phyloP scores from a whole-genome alignment of 2,329 filamentous ascomycete species.

The Aspergillus spinulosporus region DNA sequence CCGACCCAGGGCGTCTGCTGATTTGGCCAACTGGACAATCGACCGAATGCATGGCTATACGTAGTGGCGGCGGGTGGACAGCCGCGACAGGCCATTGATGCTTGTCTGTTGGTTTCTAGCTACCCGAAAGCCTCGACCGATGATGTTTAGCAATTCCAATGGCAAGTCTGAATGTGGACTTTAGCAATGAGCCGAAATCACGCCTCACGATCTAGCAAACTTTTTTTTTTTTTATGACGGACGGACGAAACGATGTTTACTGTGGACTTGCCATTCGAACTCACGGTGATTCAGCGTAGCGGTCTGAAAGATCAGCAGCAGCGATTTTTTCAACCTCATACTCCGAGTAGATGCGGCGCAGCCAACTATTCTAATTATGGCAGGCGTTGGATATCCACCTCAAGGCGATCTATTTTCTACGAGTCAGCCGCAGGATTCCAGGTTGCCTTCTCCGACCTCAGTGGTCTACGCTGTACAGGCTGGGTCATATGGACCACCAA shows the following conservation, averaged over 20 bases:
- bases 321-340: background rate
- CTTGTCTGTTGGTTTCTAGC: background rate
- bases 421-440: background rate
- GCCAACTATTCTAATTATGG: background rate
- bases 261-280: background rate
- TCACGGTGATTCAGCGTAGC: background rate
- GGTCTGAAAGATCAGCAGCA: constrained; percentile 10
- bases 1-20: background rate
- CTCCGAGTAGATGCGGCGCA: background rate
- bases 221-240: too few species aligned
- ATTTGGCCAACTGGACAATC: background rate
- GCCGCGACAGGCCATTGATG: background rate
- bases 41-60: background rate
- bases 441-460: background rate
- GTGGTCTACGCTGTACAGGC: background rate
- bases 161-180: background rate
- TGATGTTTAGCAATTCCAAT: background rate
- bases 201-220: background rate
- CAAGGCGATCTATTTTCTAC: background rate
- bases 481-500: background rate
- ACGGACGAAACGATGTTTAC: background rate
- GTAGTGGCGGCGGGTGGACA: background rate
- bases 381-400: background rate
- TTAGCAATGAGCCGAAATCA: background rate
- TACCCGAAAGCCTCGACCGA: background rate